These are phyloP conservation scores for Penicillium sp. DNA, from an alignment of 2,329 filamentous ascomycete genomes.

Conservation along the genomic window DNA sequence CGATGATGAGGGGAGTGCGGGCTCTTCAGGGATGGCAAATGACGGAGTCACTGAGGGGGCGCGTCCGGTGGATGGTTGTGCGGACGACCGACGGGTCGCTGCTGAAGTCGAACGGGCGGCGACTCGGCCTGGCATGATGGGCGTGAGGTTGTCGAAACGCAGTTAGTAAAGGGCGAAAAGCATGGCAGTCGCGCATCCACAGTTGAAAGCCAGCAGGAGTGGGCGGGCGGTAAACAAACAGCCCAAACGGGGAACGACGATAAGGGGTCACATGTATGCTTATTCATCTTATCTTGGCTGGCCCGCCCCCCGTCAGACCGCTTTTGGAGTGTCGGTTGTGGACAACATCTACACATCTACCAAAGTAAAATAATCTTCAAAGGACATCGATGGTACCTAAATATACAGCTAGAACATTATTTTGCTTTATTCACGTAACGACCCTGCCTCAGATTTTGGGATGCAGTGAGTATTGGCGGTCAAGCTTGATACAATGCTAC, in stretches of 20 bases:
- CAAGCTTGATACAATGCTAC: no score
- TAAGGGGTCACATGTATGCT: constrained; percentile 35
- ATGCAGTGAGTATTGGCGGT: no score
- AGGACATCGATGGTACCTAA: no score
- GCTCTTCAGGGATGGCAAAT: constrained; percentile 65
- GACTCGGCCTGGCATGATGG: constrained; percentile 43
- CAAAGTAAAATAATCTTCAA: no score
- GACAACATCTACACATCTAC: no score
- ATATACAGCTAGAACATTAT: no score
- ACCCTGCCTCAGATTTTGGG: no score
- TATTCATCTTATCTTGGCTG: constrained; percentile 10
- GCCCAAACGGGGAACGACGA: constrained; percentile 38
- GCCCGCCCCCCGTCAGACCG: no score
- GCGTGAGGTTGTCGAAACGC: constrained; percentile 18
- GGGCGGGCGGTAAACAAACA: constrained; percentile 42
- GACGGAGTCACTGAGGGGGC: constrained; percentile 55
- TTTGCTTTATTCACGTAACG: no score
- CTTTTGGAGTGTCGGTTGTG: no score
- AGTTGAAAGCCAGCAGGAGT: constrained; percentile 20
- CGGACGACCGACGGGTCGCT: constrained; percentile 42
- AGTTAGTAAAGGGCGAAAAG: constrained; percentile 20
- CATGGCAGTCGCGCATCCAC: constrained; percentile 23
- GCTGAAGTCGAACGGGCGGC: constrained; percentile 41
- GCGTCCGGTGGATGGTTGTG: constrained; percentile 79
- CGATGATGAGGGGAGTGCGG: constrained; percentile 37